Evolutionary conservation across 139 green algal species (phyloP).

Genomic region (Desmodesmus armatus): DNA sequence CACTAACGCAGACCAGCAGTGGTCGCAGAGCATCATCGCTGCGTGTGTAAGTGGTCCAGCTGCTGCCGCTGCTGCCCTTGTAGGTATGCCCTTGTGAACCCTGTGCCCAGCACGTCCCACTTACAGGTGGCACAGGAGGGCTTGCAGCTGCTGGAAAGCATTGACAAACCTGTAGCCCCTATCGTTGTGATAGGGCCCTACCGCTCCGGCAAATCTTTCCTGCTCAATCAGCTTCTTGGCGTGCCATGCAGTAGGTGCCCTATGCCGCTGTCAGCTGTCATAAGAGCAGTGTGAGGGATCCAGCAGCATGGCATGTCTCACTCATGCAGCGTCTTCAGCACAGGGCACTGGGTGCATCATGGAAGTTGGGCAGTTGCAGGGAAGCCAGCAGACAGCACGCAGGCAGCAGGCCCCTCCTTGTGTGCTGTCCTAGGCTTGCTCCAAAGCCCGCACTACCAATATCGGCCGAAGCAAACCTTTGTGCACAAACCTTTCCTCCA

Average conservation of each 20-base stretch:
- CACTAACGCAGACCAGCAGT: too few species aligned
- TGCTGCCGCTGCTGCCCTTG: too few species aligned
- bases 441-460: too few species aligned
- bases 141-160: constrained; percentile 66
- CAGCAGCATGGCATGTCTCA: neutral
- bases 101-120: constrained; percentile 75
- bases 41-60: too few species aligned
- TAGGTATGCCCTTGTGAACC: constrained; percentile 73
- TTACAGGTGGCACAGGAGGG: constrained; percentile 77
- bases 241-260: constrained; percentile 80
- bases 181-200: constrained; percentile 95
- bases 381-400: neutral
- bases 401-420: neutral
- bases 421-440: too few species aligned
- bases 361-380: neutral
- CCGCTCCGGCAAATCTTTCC: constrained; percentile 89
- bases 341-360: neutral
- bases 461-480: neutral
- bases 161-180: constrained; percentile 72
- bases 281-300: neutral
- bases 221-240: constrained; percentile 93
- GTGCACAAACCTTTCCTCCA: neutral
- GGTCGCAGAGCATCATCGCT: too few species aligned
- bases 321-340: neutral
- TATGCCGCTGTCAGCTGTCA: neutral